Evolutionary conservation across 2,329 filamentous ascomycete genomes (phyloP).

Genomic region (Cadophora luteo-olivacea): DNA sequence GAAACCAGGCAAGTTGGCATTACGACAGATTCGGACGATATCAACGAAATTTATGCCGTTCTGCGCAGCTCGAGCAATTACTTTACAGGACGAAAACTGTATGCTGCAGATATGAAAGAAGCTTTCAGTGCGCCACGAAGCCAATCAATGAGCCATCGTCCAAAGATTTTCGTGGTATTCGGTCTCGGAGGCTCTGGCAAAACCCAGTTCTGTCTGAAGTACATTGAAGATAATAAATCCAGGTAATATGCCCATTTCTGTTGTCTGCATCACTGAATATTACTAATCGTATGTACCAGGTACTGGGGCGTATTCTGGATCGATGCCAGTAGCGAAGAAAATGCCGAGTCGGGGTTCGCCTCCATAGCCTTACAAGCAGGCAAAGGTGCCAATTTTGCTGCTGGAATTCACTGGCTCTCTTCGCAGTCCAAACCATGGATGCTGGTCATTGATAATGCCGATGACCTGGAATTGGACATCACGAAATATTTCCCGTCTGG

Average conservation of each 20-base stretch:
- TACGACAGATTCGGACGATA: background rate
- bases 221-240: background rate
- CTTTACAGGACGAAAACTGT: background rate
- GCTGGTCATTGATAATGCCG: background rate
- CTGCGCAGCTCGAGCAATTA: background rate
- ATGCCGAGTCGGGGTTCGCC: background rate
- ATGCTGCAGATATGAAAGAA: background rate
- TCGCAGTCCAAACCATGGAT: background rate
- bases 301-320: background rate
- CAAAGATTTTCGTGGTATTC: background rate
- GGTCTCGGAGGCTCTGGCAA: background rate
- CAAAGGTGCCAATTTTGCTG: background rate
- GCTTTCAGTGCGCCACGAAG: background rate
- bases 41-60: background rate
- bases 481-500: background rate
- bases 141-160: background rate
- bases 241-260: background rate
- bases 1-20: background rate
- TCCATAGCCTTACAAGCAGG: background rate
- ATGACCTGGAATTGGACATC: background rate
- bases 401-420: background rate
- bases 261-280: no score
- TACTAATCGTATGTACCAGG: background rate
- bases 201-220: background rate
- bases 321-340: background rate